These are phyloP conservation scores for Scortechinia acanthostroma DNA, from an alignment of 2,329 filamentous ascomycete species.

Conservation along the genomic window DNA sequence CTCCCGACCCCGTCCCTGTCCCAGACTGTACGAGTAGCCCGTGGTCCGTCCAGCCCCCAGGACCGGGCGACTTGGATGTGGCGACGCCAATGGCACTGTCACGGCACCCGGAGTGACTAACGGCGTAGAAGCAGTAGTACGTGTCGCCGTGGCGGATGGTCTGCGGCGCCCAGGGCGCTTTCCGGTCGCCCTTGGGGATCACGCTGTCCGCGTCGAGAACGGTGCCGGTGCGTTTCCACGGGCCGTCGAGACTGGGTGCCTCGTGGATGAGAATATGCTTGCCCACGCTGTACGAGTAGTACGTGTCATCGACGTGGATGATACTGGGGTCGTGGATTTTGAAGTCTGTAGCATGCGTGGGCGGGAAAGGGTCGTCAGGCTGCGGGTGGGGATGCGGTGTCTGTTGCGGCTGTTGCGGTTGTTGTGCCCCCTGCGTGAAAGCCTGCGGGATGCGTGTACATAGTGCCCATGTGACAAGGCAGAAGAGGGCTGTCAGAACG, in stretches of 20 bases:
- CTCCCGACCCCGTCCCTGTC: conserved; percentile 10
- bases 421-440: too few relatives aligned
- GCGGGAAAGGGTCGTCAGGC: neutral
- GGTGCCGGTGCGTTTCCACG: conserved; percentile 19
- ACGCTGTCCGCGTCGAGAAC: conserved; percentile 16
- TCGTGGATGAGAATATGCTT: conserved; percentile 14
- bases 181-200: conserved; percentile 17
- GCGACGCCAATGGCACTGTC: conserved; percentile 24
- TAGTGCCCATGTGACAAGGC: too few relatives aligned
- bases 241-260: conserved; percentile 15
- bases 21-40: conserved; percentile 20
- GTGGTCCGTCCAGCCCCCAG: conserved; percentile 20
- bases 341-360: conserved; percentile 5
- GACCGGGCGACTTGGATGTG: conserved; percentile 13
- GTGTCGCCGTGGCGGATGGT: conserved; percentile 14
- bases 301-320: conserved; percentile 13
- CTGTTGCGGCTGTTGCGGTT: too few relatives aligned
- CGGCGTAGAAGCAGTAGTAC: conserved; percentile 24
- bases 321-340: conserved; percentile 21
- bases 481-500: too few relatives aligned
- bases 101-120: conserved; percentile 16
- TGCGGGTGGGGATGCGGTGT: too few relatives aligned
- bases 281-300: conserved; percentile 22
- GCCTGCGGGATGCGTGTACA: too few relatives aligned
- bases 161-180: conserved; percentile 22